Evolutionary conservation across 2,329 filamentous ascomycete species (phyloP), one percentile per base, ranked within the genome.

Genomic region (Massarina eburnea): DNA sequence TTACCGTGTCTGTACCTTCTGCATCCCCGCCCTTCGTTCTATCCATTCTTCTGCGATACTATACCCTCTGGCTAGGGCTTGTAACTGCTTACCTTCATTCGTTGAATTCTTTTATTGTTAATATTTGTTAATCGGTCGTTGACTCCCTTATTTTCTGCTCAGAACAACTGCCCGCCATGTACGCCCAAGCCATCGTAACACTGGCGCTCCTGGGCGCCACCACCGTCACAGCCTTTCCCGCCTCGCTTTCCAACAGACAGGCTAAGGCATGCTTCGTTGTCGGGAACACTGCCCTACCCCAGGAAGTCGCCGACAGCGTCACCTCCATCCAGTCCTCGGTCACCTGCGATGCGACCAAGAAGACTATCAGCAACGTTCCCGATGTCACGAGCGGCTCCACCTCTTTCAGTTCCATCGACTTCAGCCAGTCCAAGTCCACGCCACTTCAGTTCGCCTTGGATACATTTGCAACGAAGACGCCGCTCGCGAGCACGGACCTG

Each of bases 391-490:
- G 78, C 2, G 78, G 76, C 49, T 62, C 59, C 46, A 67, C 75
- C 7, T 72, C 72, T 15, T 84, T 81, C 66, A 81, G 78, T 4
- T 58, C 66, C 38, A 73, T 84, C 70, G 77, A 83, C 75, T 84
- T 84, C 64, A 72, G 73, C 57, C 59, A 71, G 43, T 79, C 79
- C 9, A 57, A 56, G 10, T 70, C 74, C 43, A 71, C 73, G 0
- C 76, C 81, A 0, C 72, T 84, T 2, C 63, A 73, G 26, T 85
- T 84, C 55, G 76, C 81, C 2, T 75, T 84, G 2, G 57, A 66
- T 34, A 66, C 69, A 36, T 84, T 84, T 63, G 75, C 76, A 10
- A 82, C 81, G 14, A 70, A 73, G 0, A 61, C 69, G 2, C 74
- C 76, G 1, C 71, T 83, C 10, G 75, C 78, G 6, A 52, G 59